phyloP scores from a whole-genome alignment of 2,329 filamentous ascomycete species.

The Phyllosticta citrichinensis region DNA sequence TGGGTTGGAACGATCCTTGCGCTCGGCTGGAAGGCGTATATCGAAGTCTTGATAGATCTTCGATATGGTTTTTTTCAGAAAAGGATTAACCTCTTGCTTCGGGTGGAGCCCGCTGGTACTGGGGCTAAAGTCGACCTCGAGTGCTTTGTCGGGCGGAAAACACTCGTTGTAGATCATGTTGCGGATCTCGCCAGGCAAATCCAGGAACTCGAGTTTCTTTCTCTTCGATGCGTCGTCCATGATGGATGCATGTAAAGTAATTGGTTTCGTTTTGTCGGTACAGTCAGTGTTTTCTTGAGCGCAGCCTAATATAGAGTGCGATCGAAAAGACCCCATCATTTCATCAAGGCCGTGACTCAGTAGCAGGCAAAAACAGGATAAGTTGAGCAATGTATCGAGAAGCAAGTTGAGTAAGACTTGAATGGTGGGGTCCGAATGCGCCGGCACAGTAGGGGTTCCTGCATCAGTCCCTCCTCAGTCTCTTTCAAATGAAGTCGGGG shows the following conservation, averaged over 20 bases:
- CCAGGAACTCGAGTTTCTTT: slow-evolving; percentile 19
- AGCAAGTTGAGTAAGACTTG: too few relatives aligned
- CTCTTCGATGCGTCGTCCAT: background rate
- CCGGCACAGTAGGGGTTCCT: too few relatives aligned
- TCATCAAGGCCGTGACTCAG: too few relatives aligned
- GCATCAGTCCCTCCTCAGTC: too few relatives aligned
- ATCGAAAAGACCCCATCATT: too few relatives aligned
- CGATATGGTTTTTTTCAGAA: background rate
- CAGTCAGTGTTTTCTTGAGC: too few relatives aligned
- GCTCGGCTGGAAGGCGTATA: background rate
- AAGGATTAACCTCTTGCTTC: background rate
- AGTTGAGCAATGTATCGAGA: too few relatives aligned
- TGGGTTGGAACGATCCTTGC: background rate
- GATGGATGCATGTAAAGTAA: background rate
- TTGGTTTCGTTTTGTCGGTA: background rate
- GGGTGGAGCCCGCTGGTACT: slow-evolving; percentile 8
- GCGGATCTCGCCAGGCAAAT: slow-evolving; percentile 41
- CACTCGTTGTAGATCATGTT: slow-evolving; percentile 36
- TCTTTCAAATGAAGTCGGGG: too few relatives aligned
- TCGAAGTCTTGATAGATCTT: slow-evolving; percentile 14
- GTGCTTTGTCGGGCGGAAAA: slow-evolving; percentile 17
- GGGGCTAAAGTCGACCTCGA: slow-evolving; percentile 19
- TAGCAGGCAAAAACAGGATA: too few relatives aligned
- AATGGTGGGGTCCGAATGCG: too few relatives aligned
- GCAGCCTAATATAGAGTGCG: too few relatives aligned